Conservation (phyloP, 2,329 filamentous ascomycete genomes). For the Colletotrichum sansevieriae region DNA sequence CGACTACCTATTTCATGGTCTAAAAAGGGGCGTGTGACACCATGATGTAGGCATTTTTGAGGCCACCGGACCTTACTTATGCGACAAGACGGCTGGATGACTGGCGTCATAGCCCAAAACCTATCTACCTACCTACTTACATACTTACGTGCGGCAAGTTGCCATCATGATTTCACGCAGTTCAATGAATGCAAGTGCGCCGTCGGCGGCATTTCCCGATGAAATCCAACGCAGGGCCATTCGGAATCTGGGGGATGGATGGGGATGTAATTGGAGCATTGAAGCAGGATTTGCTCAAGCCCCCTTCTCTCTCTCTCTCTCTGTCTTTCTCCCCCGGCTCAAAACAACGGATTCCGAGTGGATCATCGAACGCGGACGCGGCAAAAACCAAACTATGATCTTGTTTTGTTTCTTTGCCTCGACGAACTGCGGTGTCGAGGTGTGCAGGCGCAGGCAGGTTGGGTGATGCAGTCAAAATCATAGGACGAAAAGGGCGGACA, state of each 20-base stretch:
- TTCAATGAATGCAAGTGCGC: background rate
- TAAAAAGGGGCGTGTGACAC: background rate
- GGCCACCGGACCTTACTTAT: background rate
- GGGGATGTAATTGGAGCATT: no score
- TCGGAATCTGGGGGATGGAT: background rate
- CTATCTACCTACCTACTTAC: no score
- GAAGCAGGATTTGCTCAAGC: no score
- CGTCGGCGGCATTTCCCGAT: conserved; percentile 12
- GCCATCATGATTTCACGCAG: background rate
- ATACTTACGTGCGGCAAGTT: background rate
- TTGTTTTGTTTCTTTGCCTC: conserved; percentile 14
- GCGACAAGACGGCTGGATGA: background rate
- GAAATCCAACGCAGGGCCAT: background rate
- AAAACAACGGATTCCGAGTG: background rate
- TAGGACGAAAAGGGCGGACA: background rate
- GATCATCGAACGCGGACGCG: background rate
- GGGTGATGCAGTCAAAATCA: background rate
- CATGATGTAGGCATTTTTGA: background rate
- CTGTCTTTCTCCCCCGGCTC: no score
- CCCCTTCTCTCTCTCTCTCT: no score
- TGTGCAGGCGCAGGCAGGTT: background rate
- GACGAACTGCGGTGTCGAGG: conserved; percentile 9
- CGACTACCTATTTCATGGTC: background rate
- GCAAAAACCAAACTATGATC: conserved; percentile 1
- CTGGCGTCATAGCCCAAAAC: conserved; percentile 10